These are phyloP conservation scores for Saccharomycopsis sp. DNA, from an alignment of 805 yeast genomes.

Conservation along the genomic window DNA sequence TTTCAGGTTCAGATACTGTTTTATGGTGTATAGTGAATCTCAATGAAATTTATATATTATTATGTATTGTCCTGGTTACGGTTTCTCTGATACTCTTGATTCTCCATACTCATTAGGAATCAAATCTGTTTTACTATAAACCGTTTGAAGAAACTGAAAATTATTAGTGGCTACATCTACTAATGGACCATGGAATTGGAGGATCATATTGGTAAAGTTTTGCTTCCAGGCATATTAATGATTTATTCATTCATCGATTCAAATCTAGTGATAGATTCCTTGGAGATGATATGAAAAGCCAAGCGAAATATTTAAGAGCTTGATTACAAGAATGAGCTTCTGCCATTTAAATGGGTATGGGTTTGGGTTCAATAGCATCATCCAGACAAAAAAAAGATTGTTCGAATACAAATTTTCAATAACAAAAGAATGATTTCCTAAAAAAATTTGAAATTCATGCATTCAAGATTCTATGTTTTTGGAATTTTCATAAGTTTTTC, in stretches of 20 bases:
- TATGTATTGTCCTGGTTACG: constrained; percentile 82
- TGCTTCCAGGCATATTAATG: constrained; percentile 50
- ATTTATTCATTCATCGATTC: constrained; percentile 25
- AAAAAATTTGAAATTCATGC: no score
- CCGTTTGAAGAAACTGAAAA: constrained; percentile 41
- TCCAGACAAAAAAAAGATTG: no score
- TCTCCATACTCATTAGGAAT: constrained; percentile 65
- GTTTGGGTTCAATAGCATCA: no score
- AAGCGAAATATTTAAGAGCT: constrained; percentile 55
- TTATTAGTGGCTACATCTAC: constrained; percentile 48
- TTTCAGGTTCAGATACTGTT: constrained; percentile 63
- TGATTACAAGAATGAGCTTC: constrained; percentile 68
- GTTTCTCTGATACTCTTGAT: constrained; percentile 68
- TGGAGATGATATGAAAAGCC: constrained; percentile 53
- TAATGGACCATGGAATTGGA: constrained; percentile 73
- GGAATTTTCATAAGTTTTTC: no score
- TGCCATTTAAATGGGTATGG: constrained; percentile 49
- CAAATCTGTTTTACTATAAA: constrained; percentile 45
- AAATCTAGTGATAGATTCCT: constrained; percentile 52
- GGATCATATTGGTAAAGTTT: constrained; percentile 66
- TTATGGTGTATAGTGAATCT: constrained; percentile 61
- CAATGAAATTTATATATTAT: constrained; percentile 64
- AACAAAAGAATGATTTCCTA: no score
- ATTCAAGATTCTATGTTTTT: no score
- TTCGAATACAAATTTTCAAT: no score